Base-by-base conservation (phyloP, 1,139 yeast genomes). In the Kodamaea suecica region DNA sequence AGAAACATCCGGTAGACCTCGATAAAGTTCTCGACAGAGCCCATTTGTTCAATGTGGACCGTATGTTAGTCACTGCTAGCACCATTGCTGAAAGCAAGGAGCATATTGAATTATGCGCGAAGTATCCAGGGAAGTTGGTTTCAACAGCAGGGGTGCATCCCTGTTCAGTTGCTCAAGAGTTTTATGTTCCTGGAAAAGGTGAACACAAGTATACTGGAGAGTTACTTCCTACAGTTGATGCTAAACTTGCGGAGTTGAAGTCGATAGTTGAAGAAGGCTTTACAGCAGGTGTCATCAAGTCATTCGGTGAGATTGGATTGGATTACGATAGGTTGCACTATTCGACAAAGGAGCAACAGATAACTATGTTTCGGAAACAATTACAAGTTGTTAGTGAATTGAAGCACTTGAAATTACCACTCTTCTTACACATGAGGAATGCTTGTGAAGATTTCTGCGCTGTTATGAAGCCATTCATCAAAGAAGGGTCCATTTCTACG, bases 131-230 rank as follows among this genome's bases (percentile, higher is more conserved):
- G 4, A 50, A 57, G 13, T 63, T 81, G 33, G 69, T 63, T 43
- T 77, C 85, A 11, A 92, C 98, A 0, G 92, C 81, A 1, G 98
- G 98, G 8, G 95, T 90, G 1, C 98, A 92, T 60, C 98, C 98
- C 1, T 90, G 97, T 57, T 67, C 82, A 13, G 95, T 87, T 0
- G 73, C 78, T 12, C 82, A 77, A 43, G 86, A 70, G 40, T 69
- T 69, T 42, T 70, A 63, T 36, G 34, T 31, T 13, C 35, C 33
- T 4, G 9, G 9, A 12, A 44, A 49, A 17, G 43, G 37, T 9
- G 47, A 43, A n/a, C 48, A 45, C 4, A 49, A 43, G 2, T 15
- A 16, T 12, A 47, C 57, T 8, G 62, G 60, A 23, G 44, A 42
- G 5, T 47, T 65, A 24, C 35, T 45, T 14, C 50, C 52, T 3